A percentile compares a stretch with the other conserved stretches of the same genome.
These are phyloP conservation scores for Eudorina sp. DNA, from an alignment of 139 green algal genomes.

Conservation along the genomic window DNA sequence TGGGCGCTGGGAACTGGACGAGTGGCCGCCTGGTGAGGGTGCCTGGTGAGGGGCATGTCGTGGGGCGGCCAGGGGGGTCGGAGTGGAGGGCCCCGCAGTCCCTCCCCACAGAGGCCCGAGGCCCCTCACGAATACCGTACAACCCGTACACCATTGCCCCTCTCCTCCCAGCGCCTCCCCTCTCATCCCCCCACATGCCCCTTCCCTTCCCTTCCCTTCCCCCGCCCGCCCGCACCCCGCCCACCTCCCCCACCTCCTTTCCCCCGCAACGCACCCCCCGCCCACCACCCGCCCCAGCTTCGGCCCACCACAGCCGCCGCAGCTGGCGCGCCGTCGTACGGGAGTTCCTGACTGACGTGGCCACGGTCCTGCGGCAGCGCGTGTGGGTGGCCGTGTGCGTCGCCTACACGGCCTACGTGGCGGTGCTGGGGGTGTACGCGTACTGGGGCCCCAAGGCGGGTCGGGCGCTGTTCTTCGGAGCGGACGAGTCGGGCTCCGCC, in stretches of 20 bases:
- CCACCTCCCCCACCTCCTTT: not conserved
- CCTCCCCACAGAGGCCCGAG: too few species aligned
- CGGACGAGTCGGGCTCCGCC: constrained; percentile 39
- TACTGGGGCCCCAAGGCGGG: constrained; percentile 70
- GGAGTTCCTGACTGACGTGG: constrained; percentile 60
- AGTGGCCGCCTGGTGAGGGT: too few species aligned
- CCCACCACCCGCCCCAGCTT: not conserved
- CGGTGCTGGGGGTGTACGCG: constrained; percentile 85
- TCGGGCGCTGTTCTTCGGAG: constrained; percentile 57
- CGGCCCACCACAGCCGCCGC: not conserved
- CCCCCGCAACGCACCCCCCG: too few species aligned
- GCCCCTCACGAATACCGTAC: too few species aligned
- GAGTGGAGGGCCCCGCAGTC: too few species aligned
- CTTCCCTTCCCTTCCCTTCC: too few species aligned
- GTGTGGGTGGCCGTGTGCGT: constrained; percentile 66
- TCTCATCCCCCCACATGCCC: too few species aligned
- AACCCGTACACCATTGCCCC: too few species aligned
- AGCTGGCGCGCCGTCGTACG: not conserved
- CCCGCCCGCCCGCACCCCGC: not conserved
- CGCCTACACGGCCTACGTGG: constrained; percentile 79
- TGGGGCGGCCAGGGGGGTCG: too few species aligned
- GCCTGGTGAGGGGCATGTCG: too few species aligned
- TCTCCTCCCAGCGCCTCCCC: too few species aligned
- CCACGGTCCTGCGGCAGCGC: constrained; percentile 57
- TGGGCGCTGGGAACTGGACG: too few species aligned